Percentiles rank a stretch among this genome's conserved stretches.
Evolutionary conservation across 306 rosid species (phyloP).

Genomic region (Corylus americana): DNA sequence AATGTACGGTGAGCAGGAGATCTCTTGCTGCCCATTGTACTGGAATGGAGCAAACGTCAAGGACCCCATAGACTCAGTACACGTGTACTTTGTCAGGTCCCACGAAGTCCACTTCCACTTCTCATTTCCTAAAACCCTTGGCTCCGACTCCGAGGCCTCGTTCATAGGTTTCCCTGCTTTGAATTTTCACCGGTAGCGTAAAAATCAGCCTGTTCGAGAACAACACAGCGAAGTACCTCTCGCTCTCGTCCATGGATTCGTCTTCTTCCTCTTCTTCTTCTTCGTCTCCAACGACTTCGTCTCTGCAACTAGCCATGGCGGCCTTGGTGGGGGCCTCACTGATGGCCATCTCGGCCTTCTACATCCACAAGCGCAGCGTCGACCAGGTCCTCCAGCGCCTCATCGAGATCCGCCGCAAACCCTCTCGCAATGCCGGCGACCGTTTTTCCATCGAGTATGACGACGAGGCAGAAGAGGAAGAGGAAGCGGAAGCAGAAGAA

Average conservation of each 20-base stretch:
- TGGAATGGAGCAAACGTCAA: too few relatives aligned
- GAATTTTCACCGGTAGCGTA: not conserved
- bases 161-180: not conserved
- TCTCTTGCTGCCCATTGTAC: too few relatives aligned
- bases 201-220: not conserved
- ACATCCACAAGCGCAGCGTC: slow-evolving; percentile 79
- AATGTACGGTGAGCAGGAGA: too few relatives aligned
- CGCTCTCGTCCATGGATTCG: slow-evolving; percentile 19
- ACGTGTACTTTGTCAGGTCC: too few relatives aligned
- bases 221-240: not conserved
- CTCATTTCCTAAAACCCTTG: not conserved
- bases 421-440: not conserved
- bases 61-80: too few relatives aligned
- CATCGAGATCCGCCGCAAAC: slow-evolving; percentile 56
- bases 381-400: slow-evolving; percentile 69
- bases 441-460: not conserved
- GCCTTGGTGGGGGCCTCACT: slow-evolving; percentile 74
- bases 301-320: slow-evolving; percentile 72
- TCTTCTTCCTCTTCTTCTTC: slow-evolving; percentile 25
- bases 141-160: not conserved
- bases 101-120: not conserved
- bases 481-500: slow-evolving; percentile 6
- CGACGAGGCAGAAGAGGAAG: not conserved
- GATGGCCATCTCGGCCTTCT: slow-evolving; percentile 82
- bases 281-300: slow-evolving; percentile 40